phyloP scores from a whole-genome alignment of 345 rosid species.

The Eucalyptus marginata region DNA sequence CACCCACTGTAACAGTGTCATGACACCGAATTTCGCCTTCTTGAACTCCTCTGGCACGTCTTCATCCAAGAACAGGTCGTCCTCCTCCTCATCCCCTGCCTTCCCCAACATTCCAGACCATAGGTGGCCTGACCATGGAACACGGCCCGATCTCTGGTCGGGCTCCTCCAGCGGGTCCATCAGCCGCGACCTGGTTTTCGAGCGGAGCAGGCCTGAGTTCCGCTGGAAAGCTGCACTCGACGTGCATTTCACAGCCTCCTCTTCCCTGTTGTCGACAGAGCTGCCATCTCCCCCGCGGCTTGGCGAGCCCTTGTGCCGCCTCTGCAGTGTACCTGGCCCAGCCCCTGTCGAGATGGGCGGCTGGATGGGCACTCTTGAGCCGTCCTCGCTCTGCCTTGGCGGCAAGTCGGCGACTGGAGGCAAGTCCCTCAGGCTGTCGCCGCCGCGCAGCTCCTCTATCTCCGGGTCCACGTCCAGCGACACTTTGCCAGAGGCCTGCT shows the following conservation, averaged over 20 bases:
- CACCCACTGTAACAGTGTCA: slow-evolving; percentile 54
- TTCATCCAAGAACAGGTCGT: slow-evolving; percentile 57
- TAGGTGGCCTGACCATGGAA: slow-evolving; percentile 18
- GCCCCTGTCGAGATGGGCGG: not conserved
- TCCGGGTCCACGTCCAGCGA: slow-evolving; percentile 65
- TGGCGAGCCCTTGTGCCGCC: not conserved
- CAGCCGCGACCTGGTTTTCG: slow-evolving; percentile 60
- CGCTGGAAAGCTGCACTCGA: slow-evolving; percentile 27
- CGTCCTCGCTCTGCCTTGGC: slow-evolving; percentile 22
- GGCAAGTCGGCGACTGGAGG: not conserved
- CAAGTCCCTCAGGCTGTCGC: slow-evolving; percentile 21
- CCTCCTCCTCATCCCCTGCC: slow-evolving; percentile 54
- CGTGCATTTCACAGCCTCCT: slow-evolving; percentile 43
- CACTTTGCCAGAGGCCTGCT: slow-evolving; percentile 59
- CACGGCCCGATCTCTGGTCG: slow-evolving; percentile 22
- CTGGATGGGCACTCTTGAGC: not conserved
- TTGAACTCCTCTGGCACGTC: slow-evolving; percentile 73
- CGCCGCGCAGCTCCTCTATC: slow-evolving; percentile 45
- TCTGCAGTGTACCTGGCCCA: not conserved
- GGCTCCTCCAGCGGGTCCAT: slow-evolving; percentile 43
- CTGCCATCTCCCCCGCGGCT: not conserved
- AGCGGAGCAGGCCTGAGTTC: slow-evolving; percentile 8
- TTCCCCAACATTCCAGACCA: slow-evolving; percentile 38
- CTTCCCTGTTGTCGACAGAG: not conserved
- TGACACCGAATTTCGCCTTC: slow-evolving; percentile 20